phyloP scores from a whole-genome alignment of 129 eudicot species.

The Chrysanthemum seticuspe region DNA sequence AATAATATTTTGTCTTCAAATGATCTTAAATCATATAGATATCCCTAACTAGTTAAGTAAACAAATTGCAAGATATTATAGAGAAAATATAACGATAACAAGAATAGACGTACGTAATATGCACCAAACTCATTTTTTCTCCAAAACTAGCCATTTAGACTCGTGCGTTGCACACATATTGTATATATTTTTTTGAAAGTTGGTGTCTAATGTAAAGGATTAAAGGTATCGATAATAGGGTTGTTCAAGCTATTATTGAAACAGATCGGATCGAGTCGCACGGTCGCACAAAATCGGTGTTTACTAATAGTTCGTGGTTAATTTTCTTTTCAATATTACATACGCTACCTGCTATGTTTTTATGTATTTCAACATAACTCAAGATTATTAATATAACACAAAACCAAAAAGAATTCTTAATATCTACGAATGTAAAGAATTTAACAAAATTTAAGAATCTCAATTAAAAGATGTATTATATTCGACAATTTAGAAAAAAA shows the following conservation, averaged over 20 bases:
- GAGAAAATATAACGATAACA: too few species aligned
- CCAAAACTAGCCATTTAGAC: not conserved
- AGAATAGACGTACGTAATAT: too few species aligned
- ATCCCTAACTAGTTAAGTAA: too few species aligned
- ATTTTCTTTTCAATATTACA: not conserved
- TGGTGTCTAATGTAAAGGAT: not conserved
- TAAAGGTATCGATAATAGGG: not conserved
- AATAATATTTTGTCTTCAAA: too few species aligned
- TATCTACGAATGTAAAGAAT: too few species aligned
- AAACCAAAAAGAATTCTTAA: not conserved
- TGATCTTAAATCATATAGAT: too few species aligned
- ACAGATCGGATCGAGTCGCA: not conserved
- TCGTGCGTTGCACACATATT: not conserved
- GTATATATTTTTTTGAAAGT: not conserved
- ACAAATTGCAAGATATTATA: too few species aligned
- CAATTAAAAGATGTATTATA: too few species aligned
- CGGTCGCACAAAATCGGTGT: not conserved
- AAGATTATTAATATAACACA: not conserved
- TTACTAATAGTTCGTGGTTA: not conserved
- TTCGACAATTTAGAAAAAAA: not conserved
- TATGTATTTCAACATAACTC: not conserved
- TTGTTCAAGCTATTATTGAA: not conserved
- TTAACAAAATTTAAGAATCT: too few species aligned
- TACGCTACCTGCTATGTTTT: not conserved
- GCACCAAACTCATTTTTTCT: too few species aligned